Percentiles rank a stretch among this genome's conserved stretches.
These are phyloP conservation scores for Mycena sanguinolenta DNA, from an alignment of 768 basidiomycete genomes.

Conservation along the genomic window DNA sequence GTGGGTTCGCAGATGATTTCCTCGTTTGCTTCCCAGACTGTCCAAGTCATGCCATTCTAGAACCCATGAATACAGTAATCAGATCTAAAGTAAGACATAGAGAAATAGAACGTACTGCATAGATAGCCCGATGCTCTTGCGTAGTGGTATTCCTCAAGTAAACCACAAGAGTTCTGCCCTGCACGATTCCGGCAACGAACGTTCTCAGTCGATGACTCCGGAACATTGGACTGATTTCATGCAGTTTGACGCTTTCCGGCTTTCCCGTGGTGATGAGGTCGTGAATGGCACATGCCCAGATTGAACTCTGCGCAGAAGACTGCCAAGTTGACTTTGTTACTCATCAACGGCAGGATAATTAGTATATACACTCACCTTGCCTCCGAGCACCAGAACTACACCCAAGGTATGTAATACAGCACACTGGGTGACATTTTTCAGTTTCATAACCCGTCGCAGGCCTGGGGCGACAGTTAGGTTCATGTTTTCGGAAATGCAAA, in stretches of 20 bases:
- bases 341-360: neutral
- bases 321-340: neutral
- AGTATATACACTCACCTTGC: neutral
- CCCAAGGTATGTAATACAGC: neutral
- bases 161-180: slow-evolving; percentile 1
- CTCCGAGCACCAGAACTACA: slow-evolving; percentile 3
- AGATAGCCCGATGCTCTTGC: neutral
- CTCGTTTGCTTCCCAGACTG: too few relatives aligned
- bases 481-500: too few relatives aligned
- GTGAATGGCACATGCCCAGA: neutral
- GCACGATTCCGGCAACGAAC: neutral
- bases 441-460: neutral
- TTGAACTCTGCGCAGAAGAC: neutral
- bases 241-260: neutral
- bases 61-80: neutral
- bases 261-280: neutral
- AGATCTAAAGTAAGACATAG: neutral
- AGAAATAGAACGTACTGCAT: neutral
- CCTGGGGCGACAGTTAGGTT: neutral
- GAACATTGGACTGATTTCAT: too few relatives aligned
- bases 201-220: neutral
- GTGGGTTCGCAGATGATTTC: too few relatives aligned
- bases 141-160: neutral
- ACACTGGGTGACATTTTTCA: slow-evolving; percentile 8
- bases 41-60: too few relatives aligned